Conservation (phyloP, 2,329 filamentous ascomycete species). For the Alternaria consortialis region DNA sequence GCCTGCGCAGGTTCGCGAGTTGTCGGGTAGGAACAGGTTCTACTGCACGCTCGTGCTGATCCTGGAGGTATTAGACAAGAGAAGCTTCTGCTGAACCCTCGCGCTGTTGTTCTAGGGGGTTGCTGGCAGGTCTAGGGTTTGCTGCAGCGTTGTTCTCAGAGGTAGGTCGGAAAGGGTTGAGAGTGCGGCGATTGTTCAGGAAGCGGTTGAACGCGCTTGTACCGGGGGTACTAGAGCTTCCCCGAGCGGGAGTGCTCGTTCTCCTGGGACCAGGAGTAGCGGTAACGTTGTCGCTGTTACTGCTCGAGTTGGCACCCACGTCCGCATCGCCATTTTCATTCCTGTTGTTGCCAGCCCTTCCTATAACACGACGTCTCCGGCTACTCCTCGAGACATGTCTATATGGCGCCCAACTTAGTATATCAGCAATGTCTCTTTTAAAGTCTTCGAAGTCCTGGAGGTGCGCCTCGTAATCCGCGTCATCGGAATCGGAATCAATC, state of each 20-base stretch:
- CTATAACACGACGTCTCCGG: not conserved
- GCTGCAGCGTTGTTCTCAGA: not conserved
- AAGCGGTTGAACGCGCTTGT: not conserved
- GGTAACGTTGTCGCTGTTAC: not conserved
- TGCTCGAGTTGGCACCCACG: not conserved
- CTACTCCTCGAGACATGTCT: conserved; percentile 1
- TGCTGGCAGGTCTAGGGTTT: not conserved
- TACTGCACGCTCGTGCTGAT: not conserved
- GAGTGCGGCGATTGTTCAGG: not conserved
- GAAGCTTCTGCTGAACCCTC: not conserved
- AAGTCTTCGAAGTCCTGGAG: conserved; percentile 13
- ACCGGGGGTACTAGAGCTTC: not conserved
- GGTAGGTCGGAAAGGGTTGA: not conserved
- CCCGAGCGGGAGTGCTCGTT: not conserved
- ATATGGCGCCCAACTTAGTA: conserved; percentile 17
- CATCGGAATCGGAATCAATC: conserved; percentile 11
- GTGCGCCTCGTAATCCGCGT: conserved; percentile 11
- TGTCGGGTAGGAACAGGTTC: not conserved
- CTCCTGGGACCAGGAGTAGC: not conserved
- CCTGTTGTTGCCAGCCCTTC: not conserved
- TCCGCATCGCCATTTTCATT: not conserved
- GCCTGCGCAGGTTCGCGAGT: not conserved
- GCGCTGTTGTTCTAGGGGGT: not conserved
- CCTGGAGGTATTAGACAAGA: not conserved
- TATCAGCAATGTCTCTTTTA: conserved; percentile 17